These are phyloP conservation scores for Geotrichum siamense DNA, from an alignment of 1,139 yeast species.

Conservation along the genomic window DNA sequence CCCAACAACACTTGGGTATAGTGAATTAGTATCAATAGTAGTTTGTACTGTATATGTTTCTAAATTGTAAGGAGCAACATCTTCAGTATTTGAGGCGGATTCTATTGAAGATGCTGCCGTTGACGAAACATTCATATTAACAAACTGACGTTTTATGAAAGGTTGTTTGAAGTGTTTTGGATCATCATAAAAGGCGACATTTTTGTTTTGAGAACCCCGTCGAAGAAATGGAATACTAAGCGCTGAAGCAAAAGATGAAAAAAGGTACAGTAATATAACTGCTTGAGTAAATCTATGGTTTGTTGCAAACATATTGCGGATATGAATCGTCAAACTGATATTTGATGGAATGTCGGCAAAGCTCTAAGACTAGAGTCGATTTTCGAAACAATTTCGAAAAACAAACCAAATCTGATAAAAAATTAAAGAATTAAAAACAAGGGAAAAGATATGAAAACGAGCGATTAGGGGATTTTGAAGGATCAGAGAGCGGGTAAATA, in stretches of 20 bases:
- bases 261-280: constrained; percentile 1
- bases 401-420: too few relatives aligned
- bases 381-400: too few relatives aligned
- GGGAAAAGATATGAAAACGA: too few relatives aligned
- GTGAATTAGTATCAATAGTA: constrained; percentile 7
- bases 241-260: constrained; percentile 9
- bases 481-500: too few relatives aligned
- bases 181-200: constrained; percentile 9
- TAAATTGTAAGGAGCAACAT: background rate
- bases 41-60: constrained; percentile 3
- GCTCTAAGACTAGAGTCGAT: too few relatives aligned
- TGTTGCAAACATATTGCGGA: background rate
- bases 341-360: too few relatives aligned
- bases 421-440: too few relatives aligned
- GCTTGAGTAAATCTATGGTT: constrained; percentile 3
- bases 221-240: constrained; percentile 7
- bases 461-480: too few relatives aligned
- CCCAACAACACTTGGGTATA: background rate
- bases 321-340: too few relatives aligned
- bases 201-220: background rate
- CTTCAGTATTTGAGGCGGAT: constrained; percentile 1
- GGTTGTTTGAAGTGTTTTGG: constrained; percentile 19
- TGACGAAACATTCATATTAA: constrained; percentile 16
- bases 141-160: constrained; percentile 19
- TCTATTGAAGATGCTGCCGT: constrained; percentile 1